A percentile compares a stretch with the other conserved stretches of the same genome.
These are phyloP conservation scores for Mycena latifolia DNA, from an alignment of 768 basidiomycete genomes.

Conservation along the genomic window DNA sequence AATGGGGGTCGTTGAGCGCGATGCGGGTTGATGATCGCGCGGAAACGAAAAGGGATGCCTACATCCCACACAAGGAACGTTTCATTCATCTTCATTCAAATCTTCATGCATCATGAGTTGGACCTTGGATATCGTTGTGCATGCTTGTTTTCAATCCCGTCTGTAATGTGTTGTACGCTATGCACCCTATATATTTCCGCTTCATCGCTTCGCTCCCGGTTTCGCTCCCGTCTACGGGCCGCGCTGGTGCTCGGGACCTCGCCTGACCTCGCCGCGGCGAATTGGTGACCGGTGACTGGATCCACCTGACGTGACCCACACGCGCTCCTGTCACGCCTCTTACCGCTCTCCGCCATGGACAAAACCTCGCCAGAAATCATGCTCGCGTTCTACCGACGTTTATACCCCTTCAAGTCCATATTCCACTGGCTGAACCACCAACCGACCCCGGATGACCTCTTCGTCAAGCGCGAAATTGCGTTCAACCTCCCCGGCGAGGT, in stretches of 20 bases:
- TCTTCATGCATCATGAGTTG: no score
- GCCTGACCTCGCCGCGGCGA: no score
- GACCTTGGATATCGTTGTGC: background rate
- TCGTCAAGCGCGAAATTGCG: slow-evolving; percentile 95
- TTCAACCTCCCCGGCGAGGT: slow-evolving; percentile 93
- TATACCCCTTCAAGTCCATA: slow-evolving; percentile 96
- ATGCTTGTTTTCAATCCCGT: background rate
- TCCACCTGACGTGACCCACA: background rate
- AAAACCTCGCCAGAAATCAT: slow-evolving; percentile 48
- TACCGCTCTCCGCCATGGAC: slow-evolving; percentile 10
- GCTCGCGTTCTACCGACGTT: slow-evolving; percentile 83
- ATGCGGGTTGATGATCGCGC: background rate
- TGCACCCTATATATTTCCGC: background rate
- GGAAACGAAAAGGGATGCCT: slow-evolving; percentile 14
- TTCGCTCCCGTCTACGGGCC: no score
- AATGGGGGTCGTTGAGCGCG: background rate
- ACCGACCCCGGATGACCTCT: slow-evolving; percentile 81
- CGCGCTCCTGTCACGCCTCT: background rate
- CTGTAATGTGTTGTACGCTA: slow-evolving; percentile 11
- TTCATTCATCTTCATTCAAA: no score
- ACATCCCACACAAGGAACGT: slow-evolving; percentile 6
- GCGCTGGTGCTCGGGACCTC: no score
- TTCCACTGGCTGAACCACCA: slow-evolving; percentile 97
- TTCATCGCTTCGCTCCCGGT: no score
- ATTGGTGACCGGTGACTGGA: no score